Evolutionary conservation across 1,139 yeast genomes (phyloP).

Genomic region (Kazachstania sp.): DNA sequence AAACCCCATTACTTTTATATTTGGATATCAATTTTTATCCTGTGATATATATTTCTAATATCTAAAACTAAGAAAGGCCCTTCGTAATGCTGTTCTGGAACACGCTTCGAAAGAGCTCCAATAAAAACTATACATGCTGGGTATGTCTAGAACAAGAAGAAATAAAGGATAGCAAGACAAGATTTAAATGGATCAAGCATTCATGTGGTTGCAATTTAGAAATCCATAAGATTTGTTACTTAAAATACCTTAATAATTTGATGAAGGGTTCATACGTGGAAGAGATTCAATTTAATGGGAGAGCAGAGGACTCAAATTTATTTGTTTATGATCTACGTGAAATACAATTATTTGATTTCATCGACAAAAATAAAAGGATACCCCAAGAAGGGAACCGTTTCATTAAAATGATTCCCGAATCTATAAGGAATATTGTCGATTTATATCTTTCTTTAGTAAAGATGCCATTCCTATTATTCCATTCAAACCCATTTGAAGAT

Average conservation of each 20-base stretch:
- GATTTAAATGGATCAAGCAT: constrained; percentile 13
- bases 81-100: constrained; percentile 2
- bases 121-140: constrained; percentile 14
- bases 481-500: neutral
- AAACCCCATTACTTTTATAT: too few relatives aligned
- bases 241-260: constrained; percentile 13
- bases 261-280: constrained; percentile 1
- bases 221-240: constrained; percentile 16
- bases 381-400: neutral
- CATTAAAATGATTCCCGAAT: neutral
- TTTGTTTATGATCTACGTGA: constrained; percentile 1
- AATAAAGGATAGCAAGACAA: neutral
- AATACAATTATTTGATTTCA: neutral
- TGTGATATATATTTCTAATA: neutral
- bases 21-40: too few relatives aligned
- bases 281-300: neutral
- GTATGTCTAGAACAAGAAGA: constrained; percentile 16
- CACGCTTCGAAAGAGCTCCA: neutral
- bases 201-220: constrained; percentile 20
- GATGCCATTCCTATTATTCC: neutral
- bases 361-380: neutral
- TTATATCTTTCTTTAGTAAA: neutral
- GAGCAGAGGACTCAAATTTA: constrained; percentile 1
- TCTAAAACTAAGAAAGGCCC: neutral
- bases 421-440: neutral